A percentile compares a stretch with the other conserved stretches of the same genome.
phyloP scores from a whole-genome alignment of 176 grass and related monocot genomes.

The Bothriochloa decipiens region DNA sequence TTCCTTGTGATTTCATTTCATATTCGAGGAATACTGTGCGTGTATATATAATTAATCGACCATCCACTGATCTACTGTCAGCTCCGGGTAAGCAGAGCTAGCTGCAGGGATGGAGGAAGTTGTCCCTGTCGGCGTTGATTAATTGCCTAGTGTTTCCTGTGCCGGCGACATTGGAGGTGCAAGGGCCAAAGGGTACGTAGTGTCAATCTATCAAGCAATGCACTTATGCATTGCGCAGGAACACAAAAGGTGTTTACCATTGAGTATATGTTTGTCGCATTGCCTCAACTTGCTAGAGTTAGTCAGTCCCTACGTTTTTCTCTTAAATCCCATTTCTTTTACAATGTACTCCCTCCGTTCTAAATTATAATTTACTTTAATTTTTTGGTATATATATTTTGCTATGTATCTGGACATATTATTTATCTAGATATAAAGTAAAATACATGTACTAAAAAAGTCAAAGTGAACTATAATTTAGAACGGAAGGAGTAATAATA shows the following conservation, averaged over 20 bases:
- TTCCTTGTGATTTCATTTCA: background rate
- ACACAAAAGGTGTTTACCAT: background rate
- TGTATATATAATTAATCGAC: constrained; percentile 1
- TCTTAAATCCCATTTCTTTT: background rate
- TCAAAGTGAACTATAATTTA: too few species aligned
- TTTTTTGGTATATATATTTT: too few species aligned
- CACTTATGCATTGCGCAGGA: background rate
- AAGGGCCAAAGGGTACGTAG: background rate
- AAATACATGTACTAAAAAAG: too few species aligned
- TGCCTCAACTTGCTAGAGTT: background rate
- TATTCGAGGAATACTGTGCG: background rate
- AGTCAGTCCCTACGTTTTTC: background rate
- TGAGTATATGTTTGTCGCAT: background rate
- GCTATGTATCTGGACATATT: too few species aligned
- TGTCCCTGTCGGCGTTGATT: background rate
- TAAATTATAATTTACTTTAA: too few species aligned
- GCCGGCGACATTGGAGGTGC: constrained; percentile 18
- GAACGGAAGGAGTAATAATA: too few species aligned
- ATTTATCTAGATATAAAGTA: too few species aligned
- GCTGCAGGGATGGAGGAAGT: background rate
- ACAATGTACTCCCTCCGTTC: too few species aligned
- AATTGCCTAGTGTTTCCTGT: constrained; percentile 3
- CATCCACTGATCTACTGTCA: constrained; percentile 9
- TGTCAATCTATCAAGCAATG: background rate
- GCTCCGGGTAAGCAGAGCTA: constrained; percentile 23